Percentiles rank a stretch among this genome's conserved stretches.
Conservation (phyloP, 768 basidiomycete species). For the Auriscalpium microsporum region DNA sequence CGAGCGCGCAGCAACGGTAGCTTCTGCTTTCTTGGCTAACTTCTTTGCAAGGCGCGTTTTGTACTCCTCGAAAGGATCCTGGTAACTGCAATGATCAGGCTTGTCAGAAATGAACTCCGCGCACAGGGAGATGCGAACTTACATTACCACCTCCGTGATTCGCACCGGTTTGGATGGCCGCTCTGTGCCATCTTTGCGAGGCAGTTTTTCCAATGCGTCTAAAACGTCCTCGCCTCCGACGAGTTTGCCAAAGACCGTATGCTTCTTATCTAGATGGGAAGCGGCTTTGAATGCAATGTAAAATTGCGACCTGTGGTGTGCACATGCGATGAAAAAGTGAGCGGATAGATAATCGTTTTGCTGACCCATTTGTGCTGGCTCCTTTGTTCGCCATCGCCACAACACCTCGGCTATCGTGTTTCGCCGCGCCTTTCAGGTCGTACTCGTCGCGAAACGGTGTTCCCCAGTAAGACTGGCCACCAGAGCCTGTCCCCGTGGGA, state of each 20-base stretch:
- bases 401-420: conserved; percentile 76
- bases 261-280: conserved; percentile 84
- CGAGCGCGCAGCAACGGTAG: conserved; percentile 24
- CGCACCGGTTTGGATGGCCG: conserved; percentile 78
- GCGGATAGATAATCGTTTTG: too few relatives aligned
- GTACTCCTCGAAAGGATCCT: conserved; percentile 94
- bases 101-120: background rate
- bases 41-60: conserved; percentile 76
- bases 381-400: conserved; percentile 97
- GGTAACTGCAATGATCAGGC: conserved; percentile 43
- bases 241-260: conserved; percentile 94
- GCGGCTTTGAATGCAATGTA: conserved; percentile 83
- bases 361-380: conserved; percentile 76
- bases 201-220: conserved; percentile 72
- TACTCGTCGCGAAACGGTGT: conserved; percentile 94
- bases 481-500: conserved; percentile 90
- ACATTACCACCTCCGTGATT: conserved; percentile 86
- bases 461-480: conserved; percentile 91
- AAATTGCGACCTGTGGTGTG: conserved; percentile 68
- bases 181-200: conserved; percentile 78
- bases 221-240: conserved; percentile 94
- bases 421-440: conserved; percentile 79
- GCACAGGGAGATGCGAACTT: conserved; percentile 20
- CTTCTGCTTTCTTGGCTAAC: conserved; percentile 49
- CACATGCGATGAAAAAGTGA: background rate